Evolutionary conservation across 208 protist species (phyloP).

Genomic region (Acanthamoeba castellanii): DNA sequence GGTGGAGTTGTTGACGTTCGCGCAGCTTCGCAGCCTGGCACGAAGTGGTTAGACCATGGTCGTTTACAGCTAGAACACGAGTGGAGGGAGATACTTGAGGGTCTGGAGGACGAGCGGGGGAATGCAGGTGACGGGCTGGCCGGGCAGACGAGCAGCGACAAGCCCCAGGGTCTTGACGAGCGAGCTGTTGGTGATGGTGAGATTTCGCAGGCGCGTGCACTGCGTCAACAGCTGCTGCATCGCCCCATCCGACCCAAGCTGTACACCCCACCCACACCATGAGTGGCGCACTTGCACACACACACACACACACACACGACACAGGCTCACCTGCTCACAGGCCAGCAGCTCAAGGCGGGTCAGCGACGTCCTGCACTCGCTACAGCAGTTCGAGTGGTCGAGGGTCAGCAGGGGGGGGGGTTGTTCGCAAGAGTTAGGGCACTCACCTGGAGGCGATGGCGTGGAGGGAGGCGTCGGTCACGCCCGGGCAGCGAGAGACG

Average conservation of each 20-base stretch:
- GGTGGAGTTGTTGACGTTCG: constrained; percentile 2
- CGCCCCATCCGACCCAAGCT: background rate
- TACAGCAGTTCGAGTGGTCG: background rate
- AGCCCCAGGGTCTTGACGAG: background rate
- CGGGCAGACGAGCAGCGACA: background rate
- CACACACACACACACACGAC: background rate
- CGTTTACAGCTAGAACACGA: background rate
- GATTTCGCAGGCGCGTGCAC: background rate
- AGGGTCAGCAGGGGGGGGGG: background rate
- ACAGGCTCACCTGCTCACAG: background rate
- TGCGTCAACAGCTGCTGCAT: constrained; percentile 7
- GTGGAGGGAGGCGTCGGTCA: background rate
- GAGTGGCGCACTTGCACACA: background rate
- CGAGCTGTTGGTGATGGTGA: constrained; percentile 13
- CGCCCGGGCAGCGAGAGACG: background rate
- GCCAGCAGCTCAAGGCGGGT: constrained; percentile 12
- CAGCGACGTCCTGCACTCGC: constrained; percentile 11
- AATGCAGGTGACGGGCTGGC: background rate
- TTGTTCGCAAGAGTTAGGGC: background rate
- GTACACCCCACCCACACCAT: background rate
- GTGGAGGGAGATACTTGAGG: background rate
- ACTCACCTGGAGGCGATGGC: background rate
- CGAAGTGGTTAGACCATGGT: background rate
- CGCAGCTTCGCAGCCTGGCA: background rate
- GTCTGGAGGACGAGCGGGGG: background rate